Evolutionary conservation across 2,329 filamentous ascomycete genomes (phyloP).

Genomic region (Fusarium sulawesiense): DNA sequence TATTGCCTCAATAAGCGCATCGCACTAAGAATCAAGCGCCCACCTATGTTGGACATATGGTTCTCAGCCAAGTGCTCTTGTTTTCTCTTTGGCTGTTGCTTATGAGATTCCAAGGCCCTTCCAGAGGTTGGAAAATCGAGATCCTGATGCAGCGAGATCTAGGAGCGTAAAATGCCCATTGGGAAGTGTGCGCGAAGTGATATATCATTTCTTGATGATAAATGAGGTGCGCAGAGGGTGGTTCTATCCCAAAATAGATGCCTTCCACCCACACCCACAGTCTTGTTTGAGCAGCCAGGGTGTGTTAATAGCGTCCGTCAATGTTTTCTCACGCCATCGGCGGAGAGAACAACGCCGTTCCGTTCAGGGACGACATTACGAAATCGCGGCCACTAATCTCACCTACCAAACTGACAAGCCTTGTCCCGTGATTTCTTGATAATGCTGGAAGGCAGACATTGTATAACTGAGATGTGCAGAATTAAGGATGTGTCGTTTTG

Average conservation of each 20-base stretch:
- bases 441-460: constrained; percentile 38
- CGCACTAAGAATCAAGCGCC: constrained; percentile 12
- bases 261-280: constrained; percentile 1
- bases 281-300: neutral
- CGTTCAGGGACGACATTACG: constrained; percentile 36
- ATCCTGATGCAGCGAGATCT: constrained; percentile 42
- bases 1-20: constrained; percentile 29
- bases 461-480: constrained; percentile 22
- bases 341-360: constrained; percentile 48
- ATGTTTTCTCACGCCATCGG: constrained; percentile 44
- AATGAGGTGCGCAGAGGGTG: constrained; percentile 33
- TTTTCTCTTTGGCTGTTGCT: constrained; percentile 8
- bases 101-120: constrained; percentile 21
- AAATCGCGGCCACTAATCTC: constrained; percentile 25
- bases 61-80: constrained; percentile 4
- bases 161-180: constrained; percentile 38
- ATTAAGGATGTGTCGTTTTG: constrained; percentile 10
- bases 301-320: constrained; percentile 14
- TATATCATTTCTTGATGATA: constrained; percentile 39
- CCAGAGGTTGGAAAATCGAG: constrained; percentile 38
- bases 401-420: constrained; percentile 26
- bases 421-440: constrained; percentile 38
- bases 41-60: constrained; percentile 6
- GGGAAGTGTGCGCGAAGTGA: constrained; percentile 31
- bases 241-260: constrained; percentile 36